These are phyloP conservation scores for Polychaeton citri DNA, from an alignment of 2,329 filamentous ascomycete species.

Conservation along the genomic window DNA sequence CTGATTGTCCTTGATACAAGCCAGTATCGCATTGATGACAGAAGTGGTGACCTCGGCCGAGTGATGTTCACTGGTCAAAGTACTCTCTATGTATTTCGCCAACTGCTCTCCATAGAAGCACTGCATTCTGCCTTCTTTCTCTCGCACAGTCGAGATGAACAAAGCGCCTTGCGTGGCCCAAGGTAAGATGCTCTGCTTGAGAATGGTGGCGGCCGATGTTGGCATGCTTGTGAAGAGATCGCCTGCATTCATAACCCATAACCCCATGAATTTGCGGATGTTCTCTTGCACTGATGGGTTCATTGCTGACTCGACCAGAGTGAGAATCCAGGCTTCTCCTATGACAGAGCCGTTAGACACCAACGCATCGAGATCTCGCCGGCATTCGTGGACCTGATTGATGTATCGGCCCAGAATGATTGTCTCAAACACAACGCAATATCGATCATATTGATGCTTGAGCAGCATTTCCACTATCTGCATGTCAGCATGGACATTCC, in stretches of 20 bases:
- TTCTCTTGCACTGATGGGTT: constrained; percentile 30
- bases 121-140: constrained; percentile 14
- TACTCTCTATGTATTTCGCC: constrained; percentile 20
- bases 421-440: constrained; percentile 33
- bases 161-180: constrained; percentile 34
- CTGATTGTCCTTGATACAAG: constrained; percentile 15
- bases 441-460: constrained; percentile 27
- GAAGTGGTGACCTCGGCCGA: constrained; percentile 4
- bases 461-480: background rate
- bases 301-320: constrained; percentile 28
- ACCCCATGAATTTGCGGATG: constrained; percentile 32
- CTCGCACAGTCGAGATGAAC: constrained; percentile 27
- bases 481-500: too few species aligned
- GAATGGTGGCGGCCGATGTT: constrained; percentile 21
- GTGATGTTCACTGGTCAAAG: constrained; percentile 13
- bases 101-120: constrained; percentile 30
- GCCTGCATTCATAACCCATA: constrained; percentile 27
- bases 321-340: constrained; percentile 27
- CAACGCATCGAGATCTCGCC: constrained; percentile 28
- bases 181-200: constrained; percentile 29
- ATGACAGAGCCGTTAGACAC: constrained; percentile 23
- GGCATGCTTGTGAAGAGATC: constrained; percentile 10
- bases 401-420: constrained; percentile 35
- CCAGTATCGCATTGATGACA: constrained; percentile 21
- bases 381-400: constrained; percentile 34